phyloP scores from a whole-genome alignment of 345 rosid species.

The Hibiscus mutabilis region DNA sequence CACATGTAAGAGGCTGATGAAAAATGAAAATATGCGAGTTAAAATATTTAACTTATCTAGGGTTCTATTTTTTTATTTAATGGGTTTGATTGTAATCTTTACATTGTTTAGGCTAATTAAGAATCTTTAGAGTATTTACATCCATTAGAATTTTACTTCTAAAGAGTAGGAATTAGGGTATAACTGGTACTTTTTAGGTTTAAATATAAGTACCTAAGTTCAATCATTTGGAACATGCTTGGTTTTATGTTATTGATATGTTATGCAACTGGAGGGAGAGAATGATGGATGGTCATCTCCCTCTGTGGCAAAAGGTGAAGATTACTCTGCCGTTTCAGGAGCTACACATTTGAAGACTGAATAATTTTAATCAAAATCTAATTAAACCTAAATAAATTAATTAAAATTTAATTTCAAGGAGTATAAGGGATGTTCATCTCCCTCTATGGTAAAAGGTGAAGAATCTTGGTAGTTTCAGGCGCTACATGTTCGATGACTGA shows the following conservation, averaged over 20 bases:
- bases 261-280: neutral
- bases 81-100: neutral
- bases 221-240: neutral
- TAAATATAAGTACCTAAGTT: neutral
- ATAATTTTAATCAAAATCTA: neutral
- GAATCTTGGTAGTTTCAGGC: neutral
- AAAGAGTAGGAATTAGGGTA: neutral
- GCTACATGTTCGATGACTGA: neutral
- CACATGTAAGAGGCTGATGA: constrained; percentile 7
- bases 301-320: neutral
- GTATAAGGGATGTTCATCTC: neutral
- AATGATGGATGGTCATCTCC: neutral
- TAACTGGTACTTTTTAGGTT: neutral
- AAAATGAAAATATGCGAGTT: neutral
- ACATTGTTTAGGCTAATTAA: neutral
- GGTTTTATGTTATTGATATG: neutral
- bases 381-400: neutral
- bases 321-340: neutral
- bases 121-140: neutral
- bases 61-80: neutral
- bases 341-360: neutral
- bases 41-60: neutral
- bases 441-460: neutral
- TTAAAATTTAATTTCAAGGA: too few species aligned
- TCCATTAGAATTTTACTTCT: neutral